phyloP scores from a whole-genome alignment of 2,329 filamentous ascomycete species.

The Beauveria sp. region DNA sequence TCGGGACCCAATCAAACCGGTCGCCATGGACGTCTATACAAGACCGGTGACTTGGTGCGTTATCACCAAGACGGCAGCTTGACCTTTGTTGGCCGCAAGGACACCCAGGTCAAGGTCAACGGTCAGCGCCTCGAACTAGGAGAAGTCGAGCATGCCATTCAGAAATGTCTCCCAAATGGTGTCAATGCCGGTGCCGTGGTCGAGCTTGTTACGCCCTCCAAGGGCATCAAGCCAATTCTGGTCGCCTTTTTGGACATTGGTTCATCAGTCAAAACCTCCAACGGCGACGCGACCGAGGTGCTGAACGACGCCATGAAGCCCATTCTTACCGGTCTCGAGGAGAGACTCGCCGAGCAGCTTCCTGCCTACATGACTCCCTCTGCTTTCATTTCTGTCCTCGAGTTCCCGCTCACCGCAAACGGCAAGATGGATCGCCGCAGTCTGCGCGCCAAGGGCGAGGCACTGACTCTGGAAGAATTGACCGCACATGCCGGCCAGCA shows the following conservation, averaged over 20 bases:
- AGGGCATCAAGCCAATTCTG: slow-evolving; percentile 7
- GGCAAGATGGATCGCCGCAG: slow-evolving; percentile 11
- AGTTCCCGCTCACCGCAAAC: not conserved
- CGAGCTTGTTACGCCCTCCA: slow-evolving; percentile 10
- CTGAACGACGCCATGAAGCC: not conserved
- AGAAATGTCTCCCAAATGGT: not conserved
- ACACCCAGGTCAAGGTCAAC: slow-evolving; percentile 47
- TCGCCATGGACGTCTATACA: slow-evolving; percentile 15
- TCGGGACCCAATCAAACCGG: not conserved
- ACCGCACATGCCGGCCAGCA: slow-evolving; percentile 6
- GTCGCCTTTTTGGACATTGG: slow-evolving; percentile 11
- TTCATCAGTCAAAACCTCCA: not conserved
- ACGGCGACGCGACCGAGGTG: not conserved
- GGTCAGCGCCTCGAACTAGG: slow-evolving; percentile 44
- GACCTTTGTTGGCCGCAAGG: slow-evolving; percentile 40
- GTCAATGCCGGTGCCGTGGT: slow-evolving; percentile 5
- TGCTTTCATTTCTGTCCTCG: slow-evolving; percentile 11
- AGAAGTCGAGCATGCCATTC: slow-evolving; percentile 16
- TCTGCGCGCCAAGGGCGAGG: slow-evolving; percentile 9
- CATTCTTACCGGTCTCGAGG: not conserved
- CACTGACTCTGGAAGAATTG: slow-evolving; percentile 2
- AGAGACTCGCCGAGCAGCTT: slow-evolving; percentile 9
- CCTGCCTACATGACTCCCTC: slow-evolving; percentile 16
- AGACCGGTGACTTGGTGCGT: slow-evolving; percentile 26
- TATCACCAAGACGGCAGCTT: slow-evolving; percentile 28